Evolutionary conservation across 2,329 filamentous ascomycete species (phyloP).

Genomic region (Diplodia seriata): DNA sequence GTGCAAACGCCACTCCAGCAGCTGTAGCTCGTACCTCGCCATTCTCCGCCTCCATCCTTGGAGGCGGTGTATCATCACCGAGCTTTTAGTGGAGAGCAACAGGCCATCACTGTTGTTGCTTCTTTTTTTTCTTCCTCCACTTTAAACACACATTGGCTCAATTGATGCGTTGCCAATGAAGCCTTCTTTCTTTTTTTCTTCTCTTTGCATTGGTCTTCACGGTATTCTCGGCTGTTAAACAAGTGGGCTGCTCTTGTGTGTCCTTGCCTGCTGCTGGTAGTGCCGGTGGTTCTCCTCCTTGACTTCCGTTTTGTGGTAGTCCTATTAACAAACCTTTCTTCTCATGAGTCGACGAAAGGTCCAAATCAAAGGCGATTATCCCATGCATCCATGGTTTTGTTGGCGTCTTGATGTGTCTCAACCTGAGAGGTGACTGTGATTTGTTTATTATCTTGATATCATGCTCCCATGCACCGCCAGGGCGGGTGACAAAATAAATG

Average conservation of each 20-base stretch:
- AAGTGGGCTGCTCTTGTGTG: background rate
- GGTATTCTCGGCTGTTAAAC: constrained; percentile 2
- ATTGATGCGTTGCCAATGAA: background rate
- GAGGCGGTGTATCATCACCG: constrained; percentile 30
- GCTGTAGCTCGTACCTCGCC: background rate
- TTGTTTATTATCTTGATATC: background rate
- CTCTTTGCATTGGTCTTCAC: background rate
- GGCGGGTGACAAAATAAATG: no score
- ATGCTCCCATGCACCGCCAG: background rate
- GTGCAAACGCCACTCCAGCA: background rate
- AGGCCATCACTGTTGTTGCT: background rate
- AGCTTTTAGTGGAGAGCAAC: constrained; percentile 22
- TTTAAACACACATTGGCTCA: background rate
- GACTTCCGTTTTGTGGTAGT: background rate
- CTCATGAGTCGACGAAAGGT: background rate
- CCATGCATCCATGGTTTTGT: background rate
- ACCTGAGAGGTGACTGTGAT: background rate
- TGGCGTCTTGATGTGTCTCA: background rate
- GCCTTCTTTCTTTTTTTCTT: background rate
- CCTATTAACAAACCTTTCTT: constrained; percentile 1
- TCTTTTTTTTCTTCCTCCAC: background rate
- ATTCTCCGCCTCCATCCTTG: constrained; percentile 21
- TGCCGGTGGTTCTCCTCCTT: background rate
- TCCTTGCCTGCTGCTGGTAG: background rate
- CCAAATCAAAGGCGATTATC: constrained; percentile 5